Conservation (phyloP, 2,329 filamentous ascomycete species). For the Nemania sp. region DNA sequence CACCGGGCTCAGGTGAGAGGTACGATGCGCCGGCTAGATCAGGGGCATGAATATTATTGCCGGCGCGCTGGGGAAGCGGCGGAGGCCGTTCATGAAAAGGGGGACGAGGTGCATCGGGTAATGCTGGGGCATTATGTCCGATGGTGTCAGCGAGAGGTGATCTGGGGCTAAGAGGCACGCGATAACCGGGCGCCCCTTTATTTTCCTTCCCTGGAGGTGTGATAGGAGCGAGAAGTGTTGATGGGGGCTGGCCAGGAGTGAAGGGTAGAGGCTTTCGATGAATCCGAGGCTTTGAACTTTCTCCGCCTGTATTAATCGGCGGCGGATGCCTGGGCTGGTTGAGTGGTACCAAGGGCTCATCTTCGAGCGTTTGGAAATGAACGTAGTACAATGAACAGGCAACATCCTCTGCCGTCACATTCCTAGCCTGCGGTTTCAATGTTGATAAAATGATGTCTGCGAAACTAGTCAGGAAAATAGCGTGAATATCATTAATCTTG, state of each 20-base stretch:
- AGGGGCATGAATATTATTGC: no score
- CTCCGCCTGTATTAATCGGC: slow-evolving; percentile 48
- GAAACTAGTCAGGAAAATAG: slow-evolving; percentile 8
- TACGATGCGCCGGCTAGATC: neutral
- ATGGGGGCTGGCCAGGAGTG: slow-evolving; percentile 25
- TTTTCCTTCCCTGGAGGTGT: slow-evolving; percentile 33
- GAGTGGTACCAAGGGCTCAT: slow-evolving; percentile 46
- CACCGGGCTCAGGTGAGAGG: slow-evolving; percentile 6
- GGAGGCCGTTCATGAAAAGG: slow-evolving; percentile 6
- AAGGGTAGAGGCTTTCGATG: slow-evolving; percentile 54
- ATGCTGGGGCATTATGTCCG: slow-evolving; percentile 16
- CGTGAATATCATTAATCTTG: slow-evolving; percentile 10
- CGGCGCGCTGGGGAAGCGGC: no score
- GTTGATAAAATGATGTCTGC: slow-evolving; percentile 90
- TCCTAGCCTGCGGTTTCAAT: slow-evolving; percentile 84
- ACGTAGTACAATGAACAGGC: slow-evolving; percentile 88
- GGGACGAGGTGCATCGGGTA: slow-evolving; percentile 21
- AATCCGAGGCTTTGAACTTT: slow-evolving; percentile 49
- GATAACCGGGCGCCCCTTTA: slow-evolving; percentile 21
- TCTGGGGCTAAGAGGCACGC: slow-evolving; percentile 30
- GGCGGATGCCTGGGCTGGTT: slow-evolving; percentile 36
- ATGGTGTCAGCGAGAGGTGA: slow-evolving; percentile 14
- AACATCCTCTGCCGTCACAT: slow-evolving; percentile 85
- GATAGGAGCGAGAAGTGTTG: slow-evolving; percentile 13
- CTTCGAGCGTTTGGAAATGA: slow-evolving; percentile 71